Percentiles rank a stretch among this genome's conserved stretches.
Conservation (phyloP, 805 yeast species). For the Sugiyamaella floridensis region DNA sequence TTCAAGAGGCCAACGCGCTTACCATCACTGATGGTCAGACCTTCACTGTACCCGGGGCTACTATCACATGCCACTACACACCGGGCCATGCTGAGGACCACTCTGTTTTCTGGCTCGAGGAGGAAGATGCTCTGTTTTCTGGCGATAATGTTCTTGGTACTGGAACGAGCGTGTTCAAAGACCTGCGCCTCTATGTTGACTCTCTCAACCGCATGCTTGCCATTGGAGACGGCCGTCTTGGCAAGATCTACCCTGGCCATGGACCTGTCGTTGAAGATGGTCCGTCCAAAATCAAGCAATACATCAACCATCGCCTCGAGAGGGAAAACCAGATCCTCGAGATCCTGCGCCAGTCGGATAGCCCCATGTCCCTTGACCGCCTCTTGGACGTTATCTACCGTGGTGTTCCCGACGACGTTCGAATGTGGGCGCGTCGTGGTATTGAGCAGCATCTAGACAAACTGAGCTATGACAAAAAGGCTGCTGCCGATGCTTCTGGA, state of each 20-base stretch:
- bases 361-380: slow-evolving; percentile 11
- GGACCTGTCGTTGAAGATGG: slow-evolving; percentile 31
- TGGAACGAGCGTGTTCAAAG: slow-evolving; percentile 32
- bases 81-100: slow-evolving; percentile 37
- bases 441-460: slow-evolving; percentile 27
- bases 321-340: slow-evolving; percentile 29
- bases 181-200: slow-evolving; percentile 26
- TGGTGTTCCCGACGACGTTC: slow-evolving; percentile 22
- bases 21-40: slow-evolving; percentile 23
- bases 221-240: slow-evolving; percentile 9
- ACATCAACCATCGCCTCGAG: slow-evolving; percentile 30
- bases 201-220: slow-evolving; percentile 25
- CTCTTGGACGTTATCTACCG: slow-evolving; percentile 25
- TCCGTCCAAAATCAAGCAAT: slow-evolving; percentile 24
- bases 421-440: slow-evolving; percentile 29
- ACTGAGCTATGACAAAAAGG: slow-evolving; percentile 21
- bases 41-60: slow-evolving; percentile 26
- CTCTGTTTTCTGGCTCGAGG: slow-evolving; percentile 29
- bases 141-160: slow-evolving; percentile 36
- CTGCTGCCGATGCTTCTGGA: slow-evolving; percentile 7
- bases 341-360: slow-evolving; percentile 11
- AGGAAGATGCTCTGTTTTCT: slow-evolving; percentile 29
- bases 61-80: slow-evolving; percentile 25
- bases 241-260: slow-evolving; percentile 32
- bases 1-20: slow-evolving; percentile 4